Evolutionary conservation across 768 basidiomycete genomes (phyloP), one percentile per base, ranked within the genome.

Genomic region (Pulveroboletus sp.): DNA sequence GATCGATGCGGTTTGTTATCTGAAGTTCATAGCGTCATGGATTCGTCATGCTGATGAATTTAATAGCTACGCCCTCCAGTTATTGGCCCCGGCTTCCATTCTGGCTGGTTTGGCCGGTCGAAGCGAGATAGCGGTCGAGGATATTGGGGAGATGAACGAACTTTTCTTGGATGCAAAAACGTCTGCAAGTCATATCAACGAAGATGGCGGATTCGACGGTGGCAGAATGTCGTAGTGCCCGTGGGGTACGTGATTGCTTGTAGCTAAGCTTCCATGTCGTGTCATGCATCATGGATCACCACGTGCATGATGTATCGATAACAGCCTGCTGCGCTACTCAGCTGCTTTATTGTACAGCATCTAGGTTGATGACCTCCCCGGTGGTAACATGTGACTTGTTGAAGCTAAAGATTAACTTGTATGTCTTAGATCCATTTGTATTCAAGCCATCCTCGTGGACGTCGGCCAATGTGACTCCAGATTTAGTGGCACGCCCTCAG

Each of bases 151-250:
- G 76, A 93, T 97, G 85, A 86, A 85, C 55, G 90, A 91, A 63
- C 73, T 99, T 27, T 99, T 99, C 76, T 74, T 97, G 59, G 94
- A 98, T 66, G 93, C 95, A 17, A 95, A 94, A 64, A 85, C 87
- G 0, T 80, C 78, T 47, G 84, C 84, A n/a, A 62, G 66, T 20
- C 73, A 78, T 52, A 81, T 83, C 31, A 67, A 69, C 55, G 75
- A 67, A 14, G 64, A 65, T 21, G 71, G 67, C 5, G 65, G 69
- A 21, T 71, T 66, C 43, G 58, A 64, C 34, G 69, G 71, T 17
- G 57, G 69, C 2, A 52, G 57, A 29, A 56, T 63, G 61, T 65
- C 51, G 50, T 69, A 60, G 71, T 47, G 23, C 6, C 14, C 36
- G 51, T 45, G 36, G 43, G 36, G 48, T 55, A 17, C 46, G 34